These are phyloP conservation scores for Penicillium lividum DNA, from an alignment of 495 filamentous ascomycete species.

Conservation along the genomic window DNA sequence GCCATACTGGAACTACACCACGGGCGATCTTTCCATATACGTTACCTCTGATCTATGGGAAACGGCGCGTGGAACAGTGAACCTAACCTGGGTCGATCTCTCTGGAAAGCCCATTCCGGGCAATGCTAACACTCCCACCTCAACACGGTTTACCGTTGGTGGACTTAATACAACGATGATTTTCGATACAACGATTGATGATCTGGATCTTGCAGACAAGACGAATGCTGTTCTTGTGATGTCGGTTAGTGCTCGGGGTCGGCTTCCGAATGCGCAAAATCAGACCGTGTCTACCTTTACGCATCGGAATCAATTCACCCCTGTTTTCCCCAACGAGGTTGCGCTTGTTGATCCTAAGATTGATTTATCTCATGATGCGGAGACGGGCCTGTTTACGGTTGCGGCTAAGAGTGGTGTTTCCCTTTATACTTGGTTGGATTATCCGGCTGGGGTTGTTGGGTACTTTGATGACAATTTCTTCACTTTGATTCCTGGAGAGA, in stretches of 20 bases:
- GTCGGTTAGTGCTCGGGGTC: constrained; percentile 54
- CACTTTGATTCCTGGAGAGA: constrained; percentile 54
- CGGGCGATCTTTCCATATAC: constrained; percentile 57
- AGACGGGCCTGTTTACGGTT: constrained; percentile 51
- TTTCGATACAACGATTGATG: constrained; percentile 41
- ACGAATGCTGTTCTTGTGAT: constrained; percentile 56
- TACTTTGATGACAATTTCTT: constrained; percentile 66
- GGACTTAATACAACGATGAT: constrained; percentile 62
- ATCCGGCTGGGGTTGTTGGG: constrained; percentile 56
- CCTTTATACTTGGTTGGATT: constrained; percentile 68
- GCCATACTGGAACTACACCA: constrained; percentile 60
- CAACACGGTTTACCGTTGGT: constrained; percentile 53
- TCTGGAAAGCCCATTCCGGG: constrained; percentile 36
- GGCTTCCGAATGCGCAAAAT: constrained; percentile 51
- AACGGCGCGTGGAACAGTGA: constrained; percentile 32
- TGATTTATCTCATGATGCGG: constrained; percentile 40
- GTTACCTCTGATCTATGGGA: constrained; percentile 54
- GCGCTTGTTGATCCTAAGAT: constrained; percentile 58
- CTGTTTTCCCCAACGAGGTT: constrained; percentile 53
- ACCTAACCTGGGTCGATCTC: constrained; percentile 41
- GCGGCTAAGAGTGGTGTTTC: constrained; percentile 59
- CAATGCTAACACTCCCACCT: constrained; percentile 34
- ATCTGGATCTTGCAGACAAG: constrained; percentile 36
- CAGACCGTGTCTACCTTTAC: constrained; percentile 44
- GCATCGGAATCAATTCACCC: constrained; percentile 59